Conservation (phyloP, 2,329 filamentous ascomycete genomes). For the Colletotrichum sp. region DNA sequence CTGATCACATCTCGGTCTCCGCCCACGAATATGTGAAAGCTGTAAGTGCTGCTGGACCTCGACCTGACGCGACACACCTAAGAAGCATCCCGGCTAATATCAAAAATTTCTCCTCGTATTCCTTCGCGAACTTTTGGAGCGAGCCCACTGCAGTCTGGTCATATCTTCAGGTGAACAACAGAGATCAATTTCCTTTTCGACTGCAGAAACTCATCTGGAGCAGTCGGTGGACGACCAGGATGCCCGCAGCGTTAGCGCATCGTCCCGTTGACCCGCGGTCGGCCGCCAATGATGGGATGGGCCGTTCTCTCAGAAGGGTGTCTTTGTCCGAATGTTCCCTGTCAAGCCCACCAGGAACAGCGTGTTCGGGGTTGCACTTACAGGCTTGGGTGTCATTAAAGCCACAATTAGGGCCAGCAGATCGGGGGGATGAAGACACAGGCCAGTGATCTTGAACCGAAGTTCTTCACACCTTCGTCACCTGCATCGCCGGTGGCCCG, state of each 20-base stretch:
- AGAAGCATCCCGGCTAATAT: neutral
- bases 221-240: neutral
- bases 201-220: constrained; percentile 6
- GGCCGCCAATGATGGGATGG: neutral
- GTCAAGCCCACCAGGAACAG: neutral
- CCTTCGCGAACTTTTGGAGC: neutral
- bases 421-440: neutral
- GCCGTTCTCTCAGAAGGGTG: neutral
- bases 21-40: neutral
- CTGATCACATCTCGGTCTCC: neutral
- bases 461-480: neutral
- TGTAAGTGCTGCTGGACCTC: neutral
- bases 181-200: neutral
- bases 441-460: neutral
- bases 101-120: neutral
- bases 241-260: neutral
- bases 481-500: neutral
- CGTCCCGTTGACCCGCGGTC: neutral
- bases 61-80: neutral
- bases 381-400: neutral
- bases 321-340: neutral
- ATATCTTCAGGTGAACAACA: neutral
- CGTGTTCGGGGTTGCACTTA: neutral
- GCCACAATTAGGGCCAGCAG: neutral
- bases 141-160: neutral